phyloP scores from a whole-genome alignment of 179 eudicot species.

The Vitellaria paradoxa region DNA sequence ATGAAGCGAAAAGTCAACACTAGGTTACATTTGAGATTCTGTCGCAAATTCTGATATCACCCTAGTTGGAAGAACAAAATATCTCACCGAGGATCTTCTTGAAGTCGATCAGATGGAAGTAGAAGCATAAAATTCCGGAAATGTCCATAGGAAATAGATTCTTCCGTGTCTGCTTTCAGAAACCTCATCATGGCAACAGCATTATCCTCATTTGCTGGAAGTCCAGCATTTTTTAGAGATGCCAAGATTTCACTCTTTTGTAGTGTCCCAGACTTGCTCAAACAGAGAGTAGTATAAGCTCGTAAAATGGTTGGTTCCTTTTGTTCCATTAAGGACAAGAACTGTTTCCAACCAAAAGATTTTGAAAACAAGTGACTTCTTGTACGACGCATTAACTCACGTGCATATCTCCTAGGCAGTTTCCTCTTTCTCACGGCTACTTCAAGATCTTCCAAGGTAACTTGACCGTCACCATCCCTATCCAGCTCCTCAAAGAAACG shows the following conservation, averaged over 20 bases:
- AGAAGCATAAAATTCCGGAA: slow-evolving; percentile 88
- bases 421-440: slow-evolving; percentile 84
- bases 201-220: slow-evolving; percentile 92
- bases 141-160: slow-evolving; percentile 94
- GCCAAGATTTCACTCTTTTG: slow-evolving; percentile 83
- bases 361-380: slow-evolving; percentile 84
- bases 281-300: slow-evolving; percentile 87
- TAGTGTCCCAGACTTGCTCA: slow-evolving; percentile 90
- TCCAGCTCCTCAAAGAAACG: slow-evolving; percentile 94
- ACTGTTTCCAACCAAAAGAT: slow-evolving; percentile 96
- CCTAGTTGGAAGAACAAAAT: slow-evolving; percentile 7
- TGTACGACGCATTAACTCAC: slow-evolving; percentile 72
- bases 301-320: slow-evolving; percentile 92
- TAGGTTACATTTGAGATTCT: not conserved
- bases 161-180: slow-evolving; percentile 81
- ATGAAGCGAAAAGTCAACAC: slow-evolving; percentile 7
- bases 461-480: slow-evolving; percentile 94
- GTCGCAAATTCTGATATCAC: not conserved
- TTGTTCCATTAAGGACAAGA: slow-evolving; percentile 85
- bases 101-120: slow-evolving; percentile 86
- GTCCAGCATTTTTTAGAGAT: slow-evolving; percentile 83
- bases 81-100: slow-evolving; percentile 88
- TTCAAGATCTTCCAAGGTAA: slow-evolving; percentile 89
- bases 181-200: slow-evolving; percentile 95
- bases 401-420: slow-evolving; percentile 77